A percentile compares a stretch with the other conserved stretches of the same genome.
Evolutionary conservation across 2,329 filamentous ascomycete genomes (phyloP).

Genomic region (Neonectria faginata): DNA sequence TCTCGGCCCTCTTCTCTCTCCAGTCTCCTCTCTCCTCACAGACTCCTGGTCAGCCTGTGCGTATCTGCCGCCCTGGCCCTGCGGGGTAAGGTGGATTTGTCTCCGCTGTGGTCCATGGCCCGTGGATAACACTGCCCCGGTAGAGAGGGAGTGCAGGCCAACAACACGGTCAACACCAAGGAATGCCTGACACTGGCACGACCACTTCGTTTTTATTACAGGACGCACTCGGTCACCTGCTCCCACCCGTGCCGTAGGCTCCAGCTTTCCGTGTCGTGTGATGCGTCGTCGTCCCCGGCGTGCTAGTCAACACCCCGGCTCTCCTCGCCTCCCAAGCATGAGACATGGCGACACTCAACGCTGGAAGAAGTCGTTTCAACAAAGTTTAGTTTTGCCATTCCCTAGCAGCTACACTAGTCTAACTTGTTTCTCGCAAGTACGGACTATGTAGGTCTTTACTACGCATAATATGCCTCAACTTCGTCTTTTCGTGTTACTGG

Average conservation of each 20-base stretch:
- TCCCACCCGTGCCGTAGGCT: background rate
- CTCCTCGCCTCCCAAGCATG: too few relatives aligned
- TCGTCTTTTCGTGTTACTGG: too few relatives aligned
- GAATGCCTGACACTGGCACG: too few relatives aligned
- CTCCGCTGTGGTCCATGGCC: background rate
- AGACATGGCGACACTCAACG: background rate
- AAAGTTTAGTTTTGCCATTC: background rate
- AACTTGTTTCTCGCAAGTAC: background rate
- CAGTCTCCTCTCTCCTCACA: too few relatives aligned
- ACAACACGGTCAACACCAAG: too few relatives aligned
- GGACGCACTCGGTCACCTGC: background rate
- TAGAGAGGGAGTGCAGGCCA: too few relatives aligned
- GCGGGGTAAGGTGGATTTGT: background rate
- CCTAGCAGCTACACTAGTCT: background rate
- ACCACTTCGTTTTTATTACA: background rate
- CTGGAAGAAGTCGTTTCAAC: background rate
- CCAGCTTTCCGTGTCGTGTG: background rate
- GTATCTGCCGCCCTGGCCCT: slow-evolving; percentile 6
- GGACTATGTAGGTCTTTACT: background rate
- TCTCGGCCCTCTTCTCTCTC: too few relatives aligned
- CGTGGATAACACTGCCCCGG: background rate
- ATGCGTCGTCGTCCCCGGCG: background rate
- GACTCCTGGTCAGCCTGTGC: slow-evolving; percentile 4
- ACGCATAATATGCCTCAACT: background rate
- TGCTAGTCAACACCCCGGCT: background rate